These are phyloP conservation scores for Colletotrichum shisoi DNA, from an alignment of 2,329 filamentous ascomycete genomes.

Conservation along the genomic window DNA sequence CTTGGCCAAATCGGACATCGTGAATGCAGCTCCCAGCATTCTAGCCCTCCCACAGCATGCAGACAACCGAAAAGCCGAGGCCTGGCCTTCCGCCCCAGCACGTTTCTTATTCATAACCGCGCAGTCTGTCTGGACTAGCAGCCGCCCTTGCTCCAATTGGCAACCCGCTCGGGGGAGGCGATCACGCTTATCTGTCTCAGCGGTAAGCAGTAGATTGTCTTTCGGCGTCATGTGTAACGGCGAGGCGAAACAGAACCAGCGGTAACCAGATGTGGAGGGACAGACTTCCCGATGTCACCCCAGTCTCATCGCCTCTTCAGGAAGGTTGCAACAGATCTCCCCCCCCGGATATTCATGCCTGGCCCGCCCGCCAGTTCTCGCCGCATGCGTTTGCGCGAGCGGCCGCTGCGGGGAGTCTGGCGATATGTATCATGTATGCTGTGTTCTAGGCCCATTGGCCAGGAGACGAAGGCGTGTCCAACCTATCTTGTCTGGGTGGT, in stretches of 20 bases:
- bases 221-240: constrained; percentile 12
- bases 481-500: not conserved
- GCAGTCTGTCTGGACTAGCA: constrained; percentile 12
- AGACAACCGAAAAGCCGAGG: not conserved
- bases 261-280: not conserved
- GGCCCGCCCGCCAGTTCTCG: constrained; percentile 9
- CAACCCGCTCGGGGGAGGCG: not conserved
- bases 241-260: constrained; percentile 7
- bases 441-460: constrained; percentile 26
- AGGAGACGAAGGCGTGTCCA: not conserved
- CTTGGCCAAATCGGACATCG: not conserved
- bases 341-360: constrained; percentile 5
- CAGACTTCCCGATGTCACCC: constrained; percentile 14
- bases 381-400: constrained; percentile 1
- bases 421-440: constrained; percentile 27
- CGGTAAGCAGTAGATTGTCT: constrained; percentile 15
- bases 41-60: not conserved
- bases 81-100: not conserved
- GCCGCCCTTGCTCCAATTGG: constrained; percentile 8
- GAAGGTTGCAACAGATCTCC: constrained; percentile 27
- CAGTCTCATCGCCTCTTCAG: constrained; percentile 16
- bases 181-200: constrained; percentile 11
- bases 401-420: not conserved
- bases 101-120: constrained; percentile 25
- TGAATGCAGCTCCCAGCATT: not conserved